Evolutionary conservation across 1,284 basidiomycete genomes (phyloP), one percentile per base, ranked within the genome.

Genomic region (Tilletia indica): DNA sequence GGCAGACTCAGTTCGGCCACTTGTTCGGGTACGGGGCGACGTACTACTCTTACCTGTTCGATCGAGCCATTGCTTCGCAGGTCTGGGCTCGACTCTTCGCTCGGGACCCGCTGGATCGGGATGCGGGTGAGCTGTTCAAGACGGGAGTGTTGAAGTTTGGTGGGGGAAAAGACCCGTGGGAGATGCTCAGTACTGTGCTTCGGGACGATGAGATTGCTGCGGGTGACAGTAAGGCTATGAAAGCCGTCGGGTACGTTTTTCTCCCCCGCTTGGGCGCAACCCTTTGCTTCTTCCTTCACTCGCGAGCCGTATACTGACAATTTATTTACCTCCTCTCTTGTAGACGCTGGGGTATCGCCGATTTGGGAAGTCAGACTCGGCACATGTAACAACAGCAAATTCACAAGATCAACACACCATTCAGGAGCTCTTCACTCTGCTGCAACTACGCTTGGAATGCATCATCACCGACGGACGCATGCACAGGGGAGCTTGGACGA

Each of bases 21-120:
- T 86, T 99, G 5, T 96, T 93, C 80, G 94, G 95, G 0, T 99
- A 99, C 80, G 95, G 96, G 6, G 93, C 95, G 9, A 97, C 93
- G 0, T 99, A 99, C 85, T 99, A 99, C 82, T 94, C 93, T 16
- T 99, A 99, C 84, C 87, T 98, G 6, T 94, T 99, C 77, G 97
- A 98, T 80, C 89, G 95, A 3, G 94, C 94, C 2, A 97, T 99
- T 73, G 96, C 97, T 0, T 92, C 92, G 12, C 89, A 92, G 49
- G 90, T 98, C 0, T 99, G 93, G 92, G 85, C 87, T 12, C 87
- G 90, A 21, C 86, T 97, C 0, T 98, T 99, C 80, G 86, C 86
- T 1, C 45, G 58, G 0, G 74, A 85, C 21, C 85, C 85, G 31
- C 72, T 86, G 14, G 75, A 76, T 16, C 73, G 85, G n/a, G 79